Evolutionary conservation across 2,329 filamentous ascomycete species (phyloP), one percentile per base, ranked within the genome.

Genomic region (Talaromyces rugulosus): DNA sequence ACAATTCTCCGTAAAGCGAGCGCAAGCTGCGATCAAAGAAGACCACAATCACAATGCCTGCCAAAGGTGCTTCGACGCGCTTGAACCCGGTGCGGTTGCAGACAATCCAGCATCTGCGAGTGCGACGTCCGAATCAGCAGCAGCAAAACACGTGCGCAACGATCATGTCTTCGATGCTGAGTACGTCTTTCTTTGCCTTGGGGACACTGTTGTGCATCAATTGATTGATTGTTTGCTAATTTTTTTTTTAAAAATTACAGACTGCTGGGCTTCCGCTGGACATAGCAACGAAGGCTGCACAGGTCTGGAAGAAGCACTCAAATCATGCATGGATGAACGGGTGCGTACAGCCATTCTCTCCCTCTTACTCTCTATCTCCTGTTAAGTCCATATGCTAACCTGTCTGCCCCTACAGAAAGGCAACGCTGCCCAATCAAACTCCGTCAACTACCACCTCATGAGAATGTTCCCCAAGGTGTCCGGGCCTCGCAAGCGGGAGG

Each of bases 401-500:
- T 27, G 47, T 42, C 33, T 23, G 40, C 30, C 59, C 27, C 61
- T 62, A 64, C 72, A 88, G 86, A 85, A 82, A 82, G 76, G 83
- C 55, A 76, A 76, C 66, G 76, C 78, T 60, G 75, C 78, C 66
- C 85, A 86, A 74, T 91, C 88, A 80, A 94, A 87, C 75, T 87
- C 85, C 66, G 92, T 98, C 85, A 98, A 98, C 80, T 93, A 93
- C 82, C 93, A 97, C 75, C 81, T 98, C 51, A 85, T 85, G 67
- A 86, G 95, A 71, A 85, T 90, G 80, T 90, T 89, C 70, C 86
- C 87, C 14, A 86, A 88, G 74, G 81, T 96, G 81, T 85, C 88
- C 79, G 84, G 89, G 71, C 83, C 87, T 67, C 80, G 87, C 84
- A 85, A 93, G 78, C 83, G 82, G 76, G 85, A 88, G 69, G 72